Evolutionary conservation across 75 land plant genomes (phyloP), one percentile per base, ranked within the genome.

Genomic region (Gnetum montanum): DNA sequence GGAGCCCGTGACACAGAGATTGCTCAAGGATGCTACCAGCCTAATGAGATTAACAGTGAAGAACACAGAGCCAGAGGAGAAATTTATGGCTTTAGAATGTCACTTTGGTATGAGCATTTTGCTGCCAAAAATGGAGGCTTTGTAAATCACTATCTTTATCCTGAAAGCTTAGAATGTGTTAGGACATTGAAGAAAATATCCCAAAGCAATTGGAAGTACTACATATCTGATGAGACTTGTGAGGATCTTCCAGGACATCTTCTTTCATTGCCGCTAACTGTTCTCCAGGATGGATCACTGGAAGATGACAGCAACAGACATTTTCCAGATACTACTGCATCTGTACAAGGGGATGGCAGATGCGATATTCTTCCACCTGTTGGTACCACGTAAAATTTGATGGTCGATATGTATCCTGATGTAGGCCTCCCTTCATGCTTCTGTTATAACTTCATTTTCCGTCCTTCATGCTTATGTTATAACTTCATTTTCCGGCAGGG

Each of bases 1-100:
- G 83, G 83, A 2, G 83, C 61, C n/a, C 45, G 80, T 0, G 83
- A 79, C 57, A 66, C 75, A 0, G 83, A 79, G 47, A 79, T 79
- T 28, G 71, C 81, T 0, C 74, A 78, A 30, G 83, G 83, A 2
- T 75, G 81, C 15, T 79, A 57, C 57, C 83, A 79, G 40, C 83
- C 83, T n/a, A 22, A 62, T 26, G 67, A 71, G 49, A 47, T 68
- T 24, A 59, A 34, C 7, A 43, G 29, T 29, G 8, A 31, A 8
- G 58, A 43, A n/a, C 50, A 46, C 4, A 30, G 37, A 0, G 65
- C 83, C 1, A 59, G 64, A 22, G 83, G 81, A 1, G 23, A 37
- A 2, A 54, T 79, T 40, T 52, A 67, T 28, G 79, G 70, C n/a
- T 79, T 61, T 35, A 49, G 83, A 0, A 61, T 77, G 59, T 75